These are phyloP conservation scores for Trifolium pratense DNA, from an alignment of 306 rosid species.

Conservation along the genomic window DNA sequence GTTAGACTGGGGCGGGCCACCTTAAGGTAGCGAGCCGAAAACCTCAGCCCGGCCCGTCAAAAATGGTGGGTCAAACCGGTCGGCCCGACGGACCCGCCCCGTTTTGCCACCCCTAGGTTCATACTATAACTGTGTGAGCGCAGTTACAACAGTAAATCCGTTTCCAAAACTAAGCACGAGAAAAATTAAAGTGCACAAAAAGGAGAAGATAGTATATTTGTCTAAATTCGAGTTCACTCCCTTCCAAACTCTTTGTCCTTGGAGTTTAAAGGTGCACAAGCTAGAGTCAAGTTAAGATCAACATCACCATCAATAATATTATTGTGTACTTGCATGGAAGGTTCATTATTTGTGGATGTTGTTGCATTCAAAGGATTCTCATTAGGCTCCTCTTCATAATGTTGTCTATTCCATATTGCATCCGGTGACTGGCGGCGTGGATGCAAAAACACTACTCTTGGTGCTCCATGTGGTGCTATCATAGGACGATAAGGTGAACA, in stretches of 20 bases:
- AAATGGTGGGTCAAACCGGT: no score
- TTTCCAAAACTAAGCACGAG: no score
- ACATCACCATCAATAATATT: constrained; percentile 31
- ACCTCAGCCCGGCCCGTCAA: no score
- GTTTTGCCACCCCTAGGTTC: no score
- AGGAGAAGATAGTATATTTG: no score
- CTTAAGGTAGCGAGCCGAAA: no score
- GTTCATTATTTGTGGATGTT: not conserved
- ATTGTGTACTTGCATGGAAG: constrained; percentile 5
- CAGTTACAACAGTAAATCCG: no score
- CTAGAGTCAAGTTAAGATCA: constrained; percentile 44
- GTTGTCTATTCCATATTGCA: constrained; percentile 10
- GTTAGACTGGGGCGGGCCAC: no score
- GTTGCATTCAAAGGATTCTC: not conserved
- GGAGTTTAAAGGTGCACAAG: constrained; percentile 4
- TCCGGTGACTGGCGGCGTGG: not conserved
- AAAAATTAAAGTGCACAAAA: not conserved
- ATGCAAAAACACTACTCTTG: not conserved
- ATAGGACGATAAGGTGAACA: not conserved
- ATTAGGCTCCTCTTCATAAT: not conserved
- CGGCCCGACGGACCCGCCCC: no score
- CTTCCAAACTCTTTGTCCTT: constrained; percentile 8
- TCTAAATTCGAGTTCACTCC: not conserved
- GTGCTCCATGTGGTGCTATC: not conserved
- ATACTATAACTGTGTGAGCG: no score